Base-by-base conservation (phyloP, 768 basidiomycete genomes). In the Amanita exitialis region DNA sequence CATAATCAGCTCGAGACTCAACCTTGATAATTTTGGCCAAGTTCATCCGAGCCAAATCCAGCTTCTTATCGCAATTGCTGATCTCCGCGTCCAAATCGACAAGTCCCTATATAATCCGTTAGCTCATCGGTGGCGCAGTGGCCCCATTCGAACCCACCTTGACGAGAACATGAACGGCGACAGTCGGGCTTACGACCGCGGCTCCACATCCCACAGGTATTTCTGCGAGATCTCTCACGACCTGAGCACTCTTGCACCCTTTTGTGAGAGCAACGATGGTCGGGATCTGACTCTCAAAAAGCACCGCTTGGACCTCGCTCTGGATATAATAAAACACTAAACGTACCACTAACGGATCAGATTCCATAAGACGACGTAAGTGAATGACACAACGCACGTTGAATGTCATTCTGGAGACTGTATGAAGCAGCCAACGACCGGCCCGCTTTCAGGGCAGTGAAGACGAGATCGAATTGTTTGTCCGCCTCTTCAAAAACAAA, bases 161-260 rank as follows among this genome's bases (percentile, higher is more conserved):
- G 34, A 99, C 92, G 53, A 94, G 84, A 2, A 93, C 76, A 63
- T 94, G 81, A 0, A 91, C 77, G 18, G 82, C 78, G 30, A 91
- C 70, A 2, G 83, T 82, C 5, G 86, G 70, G 2, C 80, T 86
- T 20, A 98, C 79, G 21, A 89, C 79, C 38, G 80, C 75, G 2
- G 89, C 86, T 6, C 91, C 94, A 64, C 92, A 96, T 15, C 96
- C 94, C 6, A 78, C 75, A 0, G 94, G 92, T 44, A 97, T 76
- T n/a, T 89, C 82, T 16, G 66, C 66, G 20, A 77, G 58, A 13
- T 77, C 70, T 16, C 78, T 73, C 10, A 93, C 75, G 51, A 96
- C 77, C 53, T 77, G 75, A 21, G 80, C 80, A 45, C 75, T 79
- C 62, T 86, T 88, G 69, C 88, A 86, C 10, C 92, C 91, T 67